Evolutionary conservation across 225 moss, liverwort and hornwort species (phyloP), one percentile per base, ranked within the genome.

Genomic region (Anthoceros angustus): DNA sequence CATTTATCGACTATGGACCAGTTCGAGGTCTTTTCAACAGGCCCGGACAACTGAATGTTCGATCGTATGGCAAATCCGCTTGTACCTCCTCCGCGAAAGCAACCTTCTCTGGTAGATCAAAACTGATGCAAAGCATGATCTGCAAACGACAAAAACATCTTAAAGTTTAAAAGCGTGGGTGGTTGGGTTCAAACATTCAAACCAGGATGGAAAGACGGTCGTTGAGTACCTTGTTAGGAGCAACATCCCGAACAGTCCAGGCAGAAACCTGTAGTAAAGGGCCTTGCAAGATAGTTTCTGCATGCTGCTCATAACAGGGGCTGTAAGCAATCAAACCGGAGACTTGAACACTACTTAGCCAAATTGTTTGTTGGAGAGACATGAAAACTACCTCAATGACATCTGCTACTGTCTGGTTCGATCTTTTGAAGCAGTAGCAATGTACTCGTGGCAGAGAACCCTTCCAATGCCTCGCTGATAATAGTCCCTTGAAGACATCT

Each of bases 341-440:
- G 24, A 45, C 20, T 11, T 10, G 43, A 18, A 9, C 7, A 43
- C 12, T 0, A 10, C 14, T 11, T 7, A 45, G 2, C 7, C 67
- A 67, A 15, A 48, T 7, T 26, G 24, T 48, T 48, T 5, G 4
- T 3, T n/a, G 20, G 25, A 42, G 39, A 23, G 25, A 65, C 15
- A 20, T 41, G 21, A 50, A 41, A 71, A 61, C n/a, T 64, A 93
- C 95, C 87, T 87, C 80, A 18, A 92, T 71, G 25, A 98, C 84
- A 71, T 89, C 92, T 62, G 66, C 70, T 43, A 71, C 74, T 48
- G 85, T 92, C 71, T 98, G 88, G 7, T 74, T 76, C 8, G 95
- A 82, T 66, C 87, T 75, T 91, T 88, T 92, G 60, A 98, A 98
- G 78, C 95, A 98, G 70, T 98, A 98, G 72, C 95, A 98, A 75